These are phyloP conservation scores for Corymbia maculata DNA, from an alignment of 345 rosid species.

Conservation along the genomic window DNA sequence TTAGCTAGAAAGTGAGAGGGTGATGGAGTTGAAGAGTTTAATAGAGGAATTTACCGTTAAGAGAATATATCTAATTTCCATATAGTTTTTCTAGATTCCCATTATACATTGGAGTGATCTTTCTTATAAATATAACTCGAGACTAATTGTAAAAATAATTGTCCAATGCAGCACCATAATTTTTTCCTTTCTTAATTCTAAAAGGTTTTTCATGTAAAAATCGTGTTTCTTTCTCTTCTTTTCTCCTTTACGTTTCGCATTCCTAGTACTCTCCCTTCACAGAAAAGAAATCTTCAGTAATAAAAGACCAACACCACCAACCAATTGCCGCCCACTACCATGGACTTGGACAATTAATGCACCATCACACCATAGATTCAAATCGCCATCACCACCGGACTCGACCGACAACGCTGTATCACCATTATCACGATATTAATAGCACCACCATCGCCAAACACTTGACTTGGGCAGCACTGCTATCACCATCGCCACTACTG, in stretches of 20 bases:
- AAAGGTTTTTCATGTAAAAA: not conserved
- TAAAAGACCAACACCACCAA: not conserved
- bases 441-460: not conserved
- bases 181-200: not conserved
- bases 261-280: not conserved
- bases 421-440: not conserved
- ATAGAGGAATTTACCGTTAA: not conserved
- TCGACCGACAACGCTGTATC: not conserved
- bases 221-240: too few species aligned
- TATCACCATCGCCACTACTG: too few species aligned
- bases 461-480: not conserved
- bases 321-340: not conserved
- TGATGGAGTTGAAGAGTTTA: not conserved
- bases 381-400: not conserved
- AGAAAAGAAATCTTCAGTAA: not conserved
- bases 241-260: not conserved
- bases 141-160: not conserved
- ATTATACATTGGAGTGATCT: too few species aligned
- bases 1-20: not conserved
- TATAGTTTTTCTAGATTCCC: not conserved
- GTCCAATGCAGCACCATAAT: not conserved
- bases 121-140: not conserved
- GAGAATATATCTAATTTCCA: not conserved
- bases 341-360: not conserved
- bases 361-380: not conserved